These are phyloP conservation scores for Acanthamoeba healyi DNA, from an alignment of 208 protist genomes.

Conservation along the genomic window DNA sequence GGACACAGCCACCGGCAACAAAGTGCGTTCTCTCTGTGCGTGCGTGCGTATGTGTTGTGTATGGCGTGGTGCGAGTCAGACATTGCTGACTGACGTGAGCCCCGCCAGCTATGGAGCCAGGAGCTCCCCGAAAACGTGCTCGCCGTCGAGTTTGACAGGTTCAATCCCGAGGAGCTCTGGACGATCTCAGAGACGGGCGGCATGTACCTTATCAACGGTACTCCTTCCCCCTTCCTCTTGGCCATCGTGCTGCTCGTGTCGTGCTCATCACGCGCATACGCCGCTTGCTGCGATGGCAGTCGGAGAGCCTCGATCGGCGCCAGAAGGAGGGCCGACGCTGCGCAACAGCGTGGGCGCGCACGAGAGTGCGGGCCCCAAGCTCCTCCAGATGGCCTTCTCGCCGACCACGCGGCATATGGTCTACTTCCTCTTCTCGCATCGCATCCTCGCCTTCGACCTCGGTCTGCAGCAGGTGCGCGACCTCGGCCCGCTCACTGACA, in stretches of 20 bases:
- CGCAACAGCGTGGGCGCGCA: neutral
- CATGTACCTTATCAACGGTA: constrained; percentile 40
- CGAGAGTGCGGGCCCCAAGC: neutral
- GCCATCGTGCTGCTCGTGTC: neutral
- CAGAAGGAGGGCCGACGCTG: neutral
- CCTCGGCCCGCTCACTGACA: neutral
- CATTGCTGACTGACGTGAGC: too few relatives aligned
- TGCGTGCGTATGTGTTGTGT: too few relatives aligned
- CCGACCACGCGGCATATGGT: neutral
- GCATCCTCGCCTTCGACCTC: constrained; percentile 5
- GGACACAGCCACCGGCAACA: constrained; percentile 25
- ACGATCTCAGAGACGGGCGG: neutral
- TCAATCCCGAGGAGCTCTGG: constrained; percentile 61
- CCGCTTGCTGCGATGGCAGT: neutral
- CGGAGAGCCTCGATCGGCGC: neutral
- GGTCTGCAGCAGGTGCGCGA: neutral
- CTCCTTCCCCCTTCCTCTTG: neutral
- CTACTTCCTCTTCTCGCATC: constrained; percentile 18
- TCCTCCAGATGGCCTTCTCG: constrained; percentile 35
- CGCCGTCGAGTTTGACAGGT: constrained; percentile 6
- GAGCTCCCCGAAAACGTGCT: neutral
- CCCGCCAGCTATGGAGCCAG: constrained; percentile 34
- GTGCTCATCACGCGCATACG: neutral
- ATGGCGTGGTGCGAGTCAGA: too few relatives aligned
- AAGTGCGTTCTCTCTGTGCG: neutral